Evolutionary conservation across 2,329 filamentous ascomycete species (phyloP).

Genomic region (Thelonectria discophora): DNA sequence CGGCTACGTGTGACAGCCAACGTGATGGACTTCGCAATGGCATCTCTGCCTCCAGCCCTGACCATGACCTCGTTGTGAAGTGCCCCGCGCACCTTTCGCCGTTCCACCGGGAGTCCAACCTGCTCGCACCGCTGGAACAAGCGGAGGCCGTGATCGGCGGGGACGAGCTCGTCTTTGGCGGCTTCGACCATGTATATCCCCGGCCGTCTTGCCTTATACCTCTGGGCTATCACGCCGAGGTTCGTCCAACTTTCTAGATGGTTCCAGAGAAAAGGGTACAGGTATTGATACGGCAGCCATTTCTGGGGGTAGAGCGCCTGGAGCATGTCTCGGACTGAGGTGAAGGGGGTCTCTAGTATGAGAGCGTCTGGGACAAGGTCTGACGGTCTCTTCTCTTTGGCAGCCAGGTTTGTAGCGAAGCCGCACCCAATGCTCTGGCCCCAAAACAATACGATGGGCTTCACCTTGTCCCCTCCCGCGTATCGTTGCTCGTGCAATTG

Average conservation of each 20-base stretch:
- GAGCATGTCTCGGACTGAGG: conserved; percentile 75
- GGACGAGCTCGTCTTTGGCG: conserved; percentile 67
- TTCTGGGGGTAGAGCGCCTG: conserved; percentile 77
- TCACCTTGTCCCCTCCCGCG: conserved; percentile 28
- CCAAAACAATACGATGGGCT: conserved; percentile 69
- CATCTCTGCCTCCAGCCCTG: conserved; percentile 44
- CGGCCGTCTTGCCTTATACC: conserved; percentile 42
- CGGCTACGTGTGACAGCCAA: conserved; percentile 35
- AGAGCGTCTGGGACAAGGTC: conserved; percentile 58
- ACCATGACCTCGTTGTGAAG: conserved; percentile 67
- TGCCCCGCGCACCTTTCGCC: conserved; percentile 56
- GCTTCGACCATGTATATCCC: conserved; percentile 63
- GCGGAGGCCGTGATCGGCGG: conserved; percentile 57
- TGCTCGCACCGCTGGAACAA: conserved; percentile 59
- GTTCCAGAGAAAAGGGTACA: conserved; percentile 77
- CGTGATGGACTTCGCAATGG: conserved; percentile 40
- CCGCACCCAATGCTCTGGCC: conserved; percentile 81
- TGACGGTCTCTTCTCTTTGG: conserved; percentile 44
- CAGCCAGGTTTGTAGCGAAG: conserved; percentile 70
- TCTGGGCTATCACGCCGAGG: conserved; percentile 52
- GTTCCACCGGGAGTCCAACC: conserved; percentile 57
- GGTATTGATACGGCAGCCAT: conserved; percentile 80
- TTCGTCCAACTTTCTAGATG: conserved; percentile 65
- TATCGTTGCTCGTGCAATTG: conserved; percentile 47
- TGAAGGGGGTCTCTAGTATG: conserved; percentile 80